phyloP scores from a whole-genome alignment of 2,329 filamentous ascomycete species.

The Ramichloridium luteum region DNA sequence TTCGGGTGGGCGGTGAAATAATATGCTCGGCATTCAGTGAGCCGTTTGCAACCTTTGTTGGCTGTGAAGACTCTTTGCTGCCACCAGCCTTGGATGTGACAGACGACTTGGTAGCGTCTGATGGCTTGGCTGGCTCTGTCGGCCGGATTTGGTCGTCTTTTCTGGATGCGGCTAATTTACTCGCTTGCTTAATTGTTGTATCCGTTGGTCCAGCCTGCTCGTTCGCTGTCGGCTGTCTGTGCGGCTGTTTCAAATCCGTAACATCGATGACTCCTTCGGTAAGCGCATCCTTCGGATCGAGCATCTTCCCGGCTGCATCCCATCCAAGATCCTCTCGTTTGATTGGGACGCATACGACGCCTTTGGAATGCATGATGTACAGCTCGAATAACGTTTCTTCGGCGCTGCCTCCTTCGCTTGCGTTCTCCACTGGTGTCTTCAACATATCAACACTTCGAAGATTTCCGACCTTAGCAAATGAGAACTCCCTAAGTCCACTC shows the following conservation, averaged over 20 bases:
- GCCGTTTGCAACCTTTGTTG: not conserved
- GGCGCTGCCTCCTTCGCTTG: slow-evolving; percentile 44
- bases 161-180: slow-evolving; percentile 11
- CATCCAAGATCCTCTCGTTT: slow-evolving; percentile 85
- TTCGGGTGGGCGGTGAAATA: not conserved
- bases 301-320: slow-evolving; percentile 79
- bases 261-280: slow-evolving; percentile 63
- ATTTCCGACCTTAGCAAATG: slow-evolving; percentile 72
- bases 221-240: slow-evolving; percentile 8
- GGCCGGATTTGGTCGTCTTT: slow-evolving; percentile 14
- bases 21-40: not conserved
- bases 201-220: slow-evolving; percentile 12
- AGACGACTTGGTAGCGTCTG: slow-evolving; percentile 8
- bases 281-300: slow-evolving; percentile 65
- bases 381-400: slow-evolving; percentile 79
- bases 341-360: slow-evolving; percentile 79
- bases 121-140: slow-evolving; percentile 12
- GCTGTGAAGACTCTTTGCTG: too few species aligned
- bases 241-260: slow-evolving; percentile 43
- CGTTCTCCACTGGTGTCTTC: slow-evolving; percentile 45
- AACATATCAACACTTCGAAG: slow-evolving; percentile 86
- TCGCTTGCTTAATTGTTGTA: slow-evolving; percentile 9
- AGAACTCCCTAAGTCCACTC: slow-evolving; percentile 92
- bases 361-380: slow-evolving; percentile 95
- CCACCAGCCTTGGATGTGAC: not conserved